A percentile compares a stretch with the other conserved stretches of the same genome.
Evolutionary conservation across 345 rosid genomes (phyloP).

Genomic region (Stellera chamaejasme): DNA sequence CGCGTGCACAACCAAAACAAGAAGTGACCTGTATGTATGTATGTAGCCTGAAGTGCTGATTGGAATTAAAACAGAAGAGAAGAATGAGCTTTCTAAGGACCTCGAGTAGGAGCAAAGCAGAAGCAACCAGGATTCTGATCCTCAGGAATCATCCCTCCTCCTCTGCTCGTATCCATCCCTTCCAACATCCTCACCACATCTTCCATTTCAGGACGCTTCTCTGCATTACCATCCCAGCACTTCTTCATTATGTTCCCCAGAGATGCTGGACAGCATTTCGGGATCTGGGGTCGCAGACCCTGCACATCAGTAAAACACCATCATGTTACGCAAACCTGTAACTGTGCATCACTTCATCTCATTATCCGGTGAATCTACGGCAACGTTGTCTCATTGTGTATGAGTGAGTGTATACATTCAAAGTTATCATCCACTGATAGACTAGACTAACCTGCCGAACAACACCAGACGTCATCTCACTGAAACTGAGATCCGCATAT

Average conservation of each 20-base stretch:
- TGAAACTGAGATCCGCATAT: constrained; percentile 76
- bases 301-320: constrained; percentile 18
- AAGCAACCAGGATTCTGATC: constrained; percentile 58
- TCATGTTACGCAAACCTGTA: background rate
- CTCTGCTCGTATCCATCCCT: constrained; percentile 74
- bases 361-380: too few relatives aligned
- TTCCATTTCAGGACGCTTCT: constrained; percentile 81
- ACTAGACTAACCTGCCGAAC: constrained; percentile 63
- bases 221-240: constrained; percentile 79
- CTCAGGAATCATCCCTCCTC: constrained; percentile 96
- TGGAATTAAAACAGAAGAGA: background rate
- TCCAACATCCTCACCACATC: constrained; percentile 78
- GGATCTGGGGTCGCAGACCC: constrained; percentile 85
- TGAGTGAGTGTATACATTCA: too few relatives aligned
- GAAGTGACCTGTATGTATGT: too few relatives aligned
- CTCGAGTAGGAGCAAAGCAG: constrained; percentile 68
- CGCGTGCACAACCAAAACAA: too few relatives aligned
- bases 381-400: too few relatives aligned
- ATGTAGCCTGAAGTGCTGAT: too few relatives aligned
- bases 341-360: too few relatives aligned
- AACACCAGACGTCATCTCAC: constrained; percentile 71
- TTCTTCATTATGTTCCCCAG: constrained; percentile 62
- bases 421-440: too few relatives aligned
- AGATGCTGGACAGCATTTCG: constrained; percentile 75
- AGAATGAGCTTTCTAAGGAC: constrained; percentile 38